Evolutionary conservation across 2,329 filamentous ascomycete species (phyloP), one percentile per base, ranked within the genome.

Genomic region (Chaetoscypha palmicola): DNA sequence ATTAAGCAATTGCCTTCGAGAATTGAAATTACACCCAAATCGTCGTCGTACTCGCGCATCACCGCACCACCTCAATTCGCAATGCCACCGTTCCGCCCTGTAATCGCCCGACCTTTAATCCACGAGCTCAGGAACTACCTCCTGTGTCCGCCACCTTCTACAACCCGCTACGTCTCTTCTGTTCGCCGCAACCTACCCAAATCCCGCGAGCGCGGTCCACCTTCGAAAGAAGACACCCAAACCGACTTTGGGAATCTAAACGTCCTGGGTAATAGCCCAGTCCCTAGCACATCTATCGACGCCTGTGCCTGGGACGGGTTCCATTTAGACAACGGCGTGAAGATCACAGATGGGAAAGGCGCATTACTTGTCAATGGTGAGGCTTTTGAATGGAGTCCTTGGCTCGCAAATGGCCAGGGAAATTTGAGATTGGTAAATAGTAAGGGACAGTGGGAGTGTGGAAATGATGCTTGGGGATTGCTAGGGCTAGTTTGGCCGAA

Each of bases 331-430:
- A 94, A 81, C 56, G 89, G 90, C 9, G 68, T 85, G 26, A 80
- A 77, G 41, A 78, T 94, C 22, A 67, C 69, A 1, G 78, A 77
- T 35, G 82, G 83, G 0, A 73, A 78, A 40, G 91, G 88, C 0
- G 76, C 89, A 20, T 62, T 98, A 49, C 72, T 98, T 4, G 75
- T 96, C 1, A 83, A 80, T 31, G 91, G 91, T 4, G 89, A 97
- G 65, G 89, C 83, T 1, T 97, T 96, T 63, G 68, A 72, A 39
- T 98, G 92, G 92, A 71, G 77, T 60, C 92, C 92, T 3, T 96
- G 91, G 88, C 66, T 76, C 48, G 64, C 62, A 53, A 44, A 42
- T 40, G 61, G 58, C 39, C 59, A 56, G 49, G 35, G 64, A 62
- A 3, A 58, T 54, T 48, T 64, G 64, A 49, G 65, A 56, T 46